Evolutionary conservation across 2,329 filamentous ascomycete species (phyloP).

Genomic region (Cercospora sp.): DNA sequence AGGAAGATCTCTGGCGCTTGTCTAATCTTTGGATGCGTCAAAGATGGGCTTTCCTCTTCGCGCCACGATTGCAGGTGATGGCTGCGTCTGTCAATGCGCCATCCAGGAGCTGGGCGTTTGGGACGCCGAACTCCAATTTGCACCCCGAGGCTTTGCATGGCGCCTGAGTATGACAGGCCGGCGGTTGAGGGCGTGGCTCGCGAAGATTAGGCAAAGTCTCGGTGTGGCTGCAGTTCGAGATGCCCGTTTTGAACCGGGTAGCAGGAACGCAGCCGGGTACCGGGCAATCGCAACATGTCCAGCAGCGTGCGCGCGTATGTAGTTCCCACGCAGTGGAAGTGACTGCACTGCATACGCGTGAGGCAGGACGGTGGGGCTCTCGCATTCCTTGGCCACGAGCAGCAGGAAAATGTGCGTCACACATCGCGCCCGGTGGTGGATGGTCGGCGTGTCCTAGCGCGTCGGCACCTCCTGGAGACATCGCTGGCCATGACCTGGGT

Average conservation of each 20-base stretch:
- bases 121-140: conserved; percentile 21
- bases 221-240: conserved; percentile 36
- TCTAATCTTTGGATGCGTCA: conserved; percentile 16
- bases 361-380: background rate
- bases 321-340: conserved; percentile 8
- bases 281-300: conserved; percentile 31
- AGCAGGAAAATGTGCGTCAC: conserved; percentile 19
- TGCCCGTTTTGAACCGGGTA: conserved; percentile 32
- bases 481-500: background rate
- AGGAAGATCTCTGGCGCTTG: conserved; percentile 20
- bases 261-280: conserved; percentile 29
- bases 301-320: conserved; percentile 31
- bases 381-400: conserved; percentile 5
- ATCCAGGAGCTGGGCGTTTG: conserved; percentile 13
- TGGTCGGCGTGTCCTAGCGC: conserved; percentile 25
- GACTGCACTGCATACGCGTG: background rate
- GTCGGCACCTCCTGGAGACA: conserved; percentile 12
- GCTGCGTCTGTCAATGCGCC: conserved; percentile 21
- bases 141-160: conserved; percentile 16
- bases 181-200: conserved; percentile 23
- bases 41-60: conserved; percentile 26
- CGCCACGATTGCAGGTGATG: conserved; percentile 30
- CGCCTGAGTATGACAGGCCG: conserved; percentile 23
- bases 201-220: conserved; percentile 31
- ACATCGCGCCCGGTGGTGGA: conserved; percentile 20